Percentiles rank a stretch among this genome's conserved stretches.
These are phyloP conservation scores for Cornus suecica DNA, from an alignment of 148 eudicot genomes.

Conservation along the genomic window DNA sequence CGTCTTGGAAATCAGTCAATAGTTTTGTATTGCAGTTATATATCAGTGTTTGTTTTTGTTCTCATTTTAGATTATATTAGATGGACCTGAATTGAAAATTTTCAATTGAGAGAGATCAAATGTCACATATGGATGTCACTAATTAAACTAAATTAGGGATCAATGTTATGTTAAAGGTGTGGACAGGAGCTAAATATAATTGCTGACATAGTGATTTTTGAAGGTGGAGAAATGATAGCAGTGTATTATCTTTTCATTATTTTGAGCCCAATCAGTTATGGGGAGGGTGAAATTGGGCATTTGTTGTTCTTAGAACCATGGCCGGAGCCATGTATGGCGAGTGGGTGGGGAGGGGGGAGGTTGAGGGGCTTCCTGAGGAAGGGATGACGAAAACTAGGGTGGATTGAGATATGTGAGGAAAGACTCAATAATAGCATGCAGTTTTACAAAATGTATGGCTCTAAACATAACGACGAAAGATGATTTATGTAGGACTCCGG, in stretches of 20 bases:
- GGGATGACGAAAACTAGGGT: neutral
- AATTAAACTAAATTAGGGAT: neutral
- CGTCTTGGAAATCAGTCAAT: neutral
- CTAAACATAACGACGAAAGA: too few relatives aligned
- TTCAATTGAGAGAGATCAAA: neutral
- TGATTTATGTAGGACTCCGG: too few relatives aligned
- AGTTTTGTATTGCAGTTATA: constrained; percentile 2
- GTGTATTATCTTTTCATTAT: too few relatives aligned
- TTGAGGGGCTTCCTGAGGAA: too few relatives aligned
- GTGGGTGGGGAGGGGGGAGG: too few relatives aligned
- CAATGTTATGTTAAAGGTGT: too few relatives aligned
- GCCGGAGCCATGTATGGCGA: too few relatives aligned
- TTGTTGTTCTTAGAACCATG: too few relatives aligned
- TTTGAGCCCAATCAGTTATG: neutral
- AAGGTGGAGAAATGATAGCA: too few relatives aligned
- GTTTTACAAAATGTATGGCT: too few relatives aligned
- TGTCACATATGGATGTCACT: neutral
- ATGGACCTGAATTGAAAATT: constrained; percentile 5
- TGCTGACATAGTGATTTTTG: neutral
- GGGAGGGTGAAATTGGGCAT: neutral
- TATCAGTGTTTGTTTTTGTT: neutral
- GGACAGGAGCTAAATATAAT: neutral
- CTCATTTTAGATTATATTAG: neutral
- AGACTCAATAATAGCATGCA: too few relatives aligned
- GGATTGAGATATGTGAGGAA: neutral